Conservation (phyloP, 176 grass and related monocot species). For the Tuctoria greenei region DNA sequence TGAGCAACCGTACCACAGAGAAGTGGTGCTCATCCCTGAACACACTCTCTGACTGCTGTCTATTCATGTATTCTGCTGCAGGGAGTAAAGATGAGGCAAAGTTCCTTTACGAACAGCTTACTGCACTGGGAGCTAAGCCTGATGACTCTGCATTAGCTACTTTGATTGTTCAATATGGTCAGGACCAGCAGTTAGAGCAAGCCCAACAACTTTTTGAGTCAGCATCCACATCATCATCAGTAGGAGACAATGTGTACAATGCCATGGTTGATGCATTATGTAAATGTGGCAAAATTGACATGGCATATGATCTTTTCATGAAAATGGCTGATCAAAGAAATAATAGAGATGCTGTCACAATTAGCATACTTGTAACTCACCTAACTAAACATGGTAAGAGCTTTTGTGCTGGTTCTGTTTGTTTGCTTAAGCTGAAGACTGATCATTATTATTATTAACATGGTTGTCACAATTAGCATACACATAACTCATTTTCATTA, state of each 20-base stretch:
- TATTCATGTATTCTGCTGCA: conserved; percentile 53
- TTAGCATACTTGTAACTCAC: conserved; percentile 85
- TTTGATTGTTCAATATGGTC: conserved; percentile 81
- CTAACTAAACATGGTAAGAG: conserved; percentile 65
- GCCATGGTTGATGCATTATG: conserved; percentile 79
- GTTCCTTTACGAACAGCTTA: conserved; percentile 59
- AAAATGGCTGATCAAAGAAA: conserved; percentile 46
- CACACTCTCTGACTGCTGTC: conserved; percentile 15
- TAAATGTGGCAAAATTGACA: conserved; percentile 58
- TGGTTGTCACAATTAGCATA: neutral
- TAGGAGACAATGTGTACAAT: conserved; percentile 48
- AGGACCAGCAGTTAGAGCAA: conserved; percentile 51
- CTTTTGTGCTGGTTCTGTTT: neutral
- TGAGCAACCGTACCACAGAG: conserved; percentile 33
- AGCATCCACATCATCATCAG: conserved; percentile 26
- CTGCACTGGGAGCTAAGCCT: conserved; percentile 55
- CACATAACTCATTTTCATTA: neutral
- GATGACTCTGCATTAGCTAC: conserved; percentile 58
- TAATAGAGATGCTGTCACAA: conserved; percentile 58
- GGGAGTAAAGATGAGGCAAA: conserved; percentile 54
- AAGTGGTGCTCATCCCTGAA: conserved; percentile 15
- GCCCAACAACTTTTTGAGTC: conserved; percentile 58
- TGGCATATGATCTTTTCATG: conserved; percentile 57
- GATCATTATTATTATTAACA: neutral
- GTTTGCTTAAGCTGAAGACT: neutral